Conservation (phyloP, 495 filamentous ascomycete species). For the Mytilinidion resinicola region DNA sequence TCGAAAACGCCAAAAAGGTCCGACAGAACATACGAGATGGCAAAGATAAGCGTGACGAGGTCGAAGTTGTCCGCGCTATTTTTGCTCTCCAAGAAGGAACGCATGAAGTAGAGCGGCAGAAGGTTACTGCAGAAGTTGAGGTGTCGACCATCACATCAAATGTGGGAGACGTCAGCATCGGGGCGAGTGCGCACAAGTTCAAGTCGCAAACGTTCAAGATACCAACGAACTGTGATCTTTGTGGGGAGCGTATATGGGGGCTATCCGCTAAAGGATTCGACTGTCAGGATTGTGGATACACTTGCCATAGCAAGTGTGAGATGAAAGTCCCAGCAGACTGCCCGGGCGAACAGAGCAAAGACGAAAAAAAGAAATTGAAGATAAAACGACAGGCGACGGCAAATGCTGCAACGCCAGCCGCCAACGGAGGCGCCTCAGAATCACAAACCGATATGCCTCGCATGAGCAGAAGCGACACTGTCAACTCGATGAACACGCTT, state of each 20-base stretch:
- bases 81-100: slow-evolving; percentile 76
- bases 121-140: slow-evolving; percentile 84
- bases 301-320: slow-evolving; percentile 97
- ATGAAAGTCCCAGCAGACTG: slow-evolving; percentile 97
- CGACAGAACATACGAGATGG: slow-evolving; percentile 72
- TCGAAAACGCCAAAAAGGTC: slow-evolving; percentile 63
- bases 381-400: slow-evolving; percentile 71
- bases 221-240: slow-evolving; percentile 95
- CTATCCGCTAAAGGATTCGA: slow-evolving; percentile 91
- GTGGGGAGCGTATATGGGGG: slow-evolving; percentile 94
- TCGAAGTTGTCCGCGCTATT: slow-evolving; percentile 66
- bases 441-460: slow-evolving; percentile 41
- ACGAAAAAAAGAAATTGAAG: slow-evolving; percentile 90
- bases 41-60: slow-evolving; percentile 77
- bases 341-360: slow-evolving; percentile 86
- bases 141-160: slow-evolving; percentile 76
- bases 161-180: slow-evolving; percentile 85
- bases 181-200: slow-evolving; percentile 92
- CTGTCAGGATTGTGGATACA: slow-evolving; percentile 93
- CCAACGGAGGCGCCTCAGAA: slow-evolving; percentile 37
- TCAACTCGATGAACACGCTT: slow-evolving; percentile 68
- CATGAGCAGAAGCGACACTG: slow-evolving; percentile 73
- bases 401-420: slow-evolving; percentile 43
- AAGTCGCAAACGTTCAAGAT: slow-evolving; percentile 97
- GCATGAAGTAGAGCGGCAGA: slow-evolving; percentile 79